Evolutionary conservation across 192 early-diverging fungal genomes (phyloP), one percentile per base, ranked within the genome.

Genomic region (Gonapodya prolifera): DNA sequence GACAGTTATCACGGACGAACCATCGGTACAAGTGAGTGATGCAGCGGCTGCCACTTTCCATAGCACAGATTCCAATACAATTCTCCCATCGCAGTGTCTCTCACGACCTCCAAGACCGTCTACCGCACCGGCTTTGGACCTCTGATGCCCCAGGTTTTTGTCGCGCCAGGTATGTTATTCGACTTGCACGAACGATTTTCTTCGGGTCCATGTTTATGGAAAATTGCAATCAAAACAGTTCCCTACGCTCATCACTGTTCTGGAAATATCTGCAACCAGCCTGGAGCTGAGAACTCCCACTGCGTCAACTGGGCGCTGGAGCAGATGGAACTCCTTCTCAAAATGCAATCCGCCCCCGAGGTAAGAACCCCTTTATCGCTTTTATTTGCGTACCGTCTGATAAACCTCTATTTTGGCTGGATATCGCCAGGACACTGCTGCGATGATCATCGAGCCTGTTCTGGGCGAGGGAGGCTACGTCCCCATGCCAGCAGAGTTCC

Each of bases 391-490:
- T n/a, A n/a, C n/a, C n/a, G n/a, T n/a, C n/a, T n/a, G n/a, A n/a
- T n/a, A n/a, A n/a, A n/a, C n/a, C n/a, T n/a, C n/a, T n/a, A n/a
- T n/a, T n/a, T n/a, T n/a, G n/a, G n/a, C n/a, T n/a, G n/a, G n/a
- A n/a, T n/a, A n/a, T n/a, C n/a, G n/a, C n/a, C n/a, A n/a, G n/a
- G 84, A 85, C 35, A 85, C 84, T 1, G 81, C 81, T 35, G 84
- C 84, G 69, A 76, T 85, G 35, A 61, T 85, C 18, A 78, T 85
- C 34, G 84, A 85, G 33, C 82, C 84, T 16, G 76, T 85, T 33
- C 80, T 80, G 71, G 84, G 84, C 31, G 84, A 85, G 73, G 84
- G 84, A 69, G 84, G 84, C 33, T 85, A 85, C 35, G 84, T 85
- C 34, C 77, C 78, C 33, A 82, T 82, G 69, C 83, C 82, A 0